A percentile compares a stretch with the other conserved stretches of the same genome.
These are phyloP conservation scores for Mycosphaerella arachidis DNA, from an alignment of 2,329 filamentous ascomycete genomes.

Conservation along the genomic window DNA sequence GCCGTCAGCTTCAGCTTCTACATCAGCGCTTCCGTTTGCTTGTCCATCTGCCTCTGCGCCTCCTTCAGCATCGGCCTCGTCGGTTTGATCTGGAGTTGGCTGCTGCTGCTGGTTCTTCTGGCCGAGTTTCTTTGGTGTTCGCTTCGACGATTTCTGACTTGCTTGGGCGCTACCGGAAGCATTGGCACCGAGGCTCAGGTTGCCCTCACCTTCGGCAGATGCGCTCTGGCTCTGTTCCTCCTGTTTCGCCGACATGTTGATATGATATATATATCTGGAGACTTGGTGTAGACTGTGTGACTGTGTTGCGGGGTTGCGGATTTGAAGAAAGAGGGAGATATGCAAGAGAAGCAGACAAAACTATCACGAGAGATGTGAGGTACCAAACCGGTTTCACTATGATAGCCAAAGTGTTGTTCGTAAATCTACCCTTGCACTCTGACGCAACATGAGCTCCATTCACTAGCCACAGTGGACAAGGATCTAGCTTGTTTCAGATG, in stretches of 20 bases:
- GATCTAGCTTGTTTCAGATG: slow-evolving; percentile 8
- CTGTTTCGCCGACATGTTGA: slow-evolving; percentile 22
- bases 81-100: slow-evolving; percentile 43
- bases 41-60: slow-evolving; percentile 30
- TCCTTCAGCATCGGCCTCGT: slow-evolving; percentile 43
- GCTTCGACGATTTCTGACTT: slow-evolving; percentile 40
- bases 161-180: slow-evolving; percentile 28
- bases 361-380: slow-evolving; percentile 3
- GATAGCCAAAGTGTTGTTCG: slow-evolving; percentile 1
- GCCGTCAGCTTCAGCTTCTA: slow-evolving; percentile 33
- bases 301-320: background rate
- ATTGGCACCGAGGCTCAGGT: slow-evolving; percentile 26
- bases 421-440: slow-evolving; percentile 15
- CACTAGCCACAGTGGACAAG: slow-evolving; percentile 21
- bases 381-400: slow-evolving; percentile 25
- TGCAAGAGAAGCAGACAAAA: slow-evolving; percentile 10
- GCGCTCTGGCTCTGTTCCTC: slow-evolving; percentile 21
- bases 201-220: slow-evolving; percentile 24
- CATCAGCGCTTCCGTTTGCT: slow-evolving; percentile 38
- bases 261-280: slow-evolving; percentile 2
- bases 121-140: slow-evolving; percentile 48
- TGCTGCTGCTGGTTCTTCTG: slow-evolving; percentile 44
- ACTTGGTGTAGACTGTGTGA: background rate
- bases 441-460: slow-evolving; percentile 23
- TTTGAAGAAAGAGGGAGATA: slow-evolving; percentile 3